Percentiles rank a stretch among this genome's conserved stretches.
Evolutionary conservation across 176 grass and related monocot genomes (phyloP).

Genomic region (Chloris gayana): DNA sequence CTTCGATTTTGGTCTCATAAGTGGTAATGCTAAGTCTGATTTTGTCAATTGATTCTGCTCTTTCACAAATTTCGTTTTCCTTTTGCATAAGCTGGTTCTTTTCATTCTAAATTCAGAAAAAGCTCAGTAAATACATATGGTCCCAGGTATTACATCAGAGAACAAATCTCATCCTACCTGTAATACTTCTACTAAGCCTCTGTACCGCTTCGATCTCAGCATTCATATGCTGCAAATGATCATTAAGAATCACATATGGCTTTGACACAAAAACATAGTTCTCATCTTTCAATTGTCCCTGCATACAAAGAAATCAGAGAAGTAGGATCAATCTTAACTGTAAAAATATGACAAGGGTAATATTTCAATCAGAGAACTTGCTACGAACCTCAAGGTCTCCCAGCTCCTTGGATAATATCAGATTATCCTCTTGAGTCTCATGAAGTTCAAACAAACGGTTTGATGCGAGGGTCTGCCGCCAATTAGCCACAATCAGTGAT

Average conservation of each 20-base stretch:
- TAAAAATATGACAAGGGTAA: conserved; percentile 15
- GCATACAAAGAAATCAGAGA: conserved; percentile 35
- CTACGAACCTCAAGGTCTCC: conserved; percentile 87
- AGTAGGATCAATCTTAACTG: conserved; percentile 37
- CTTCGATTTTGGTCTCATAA: conserved; percentile 76
- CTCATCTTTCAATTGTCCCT: conserved; percentile 88
- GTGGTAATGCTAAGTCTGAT: conserved; percentile 64
- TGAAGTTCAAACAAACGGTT: conserved; percentile 91
- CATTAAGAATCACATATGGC: conserved; percentile 66
- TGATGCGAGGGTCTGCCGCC: conserved; percentile 68
- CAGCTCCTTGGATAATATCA: conserved; percentile 83
- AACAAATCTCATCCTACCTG: conserved; percentile 61
- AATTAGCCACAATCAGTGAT: conserved; percentile 44
- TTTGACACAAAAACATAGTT: conserved; percentile 79
- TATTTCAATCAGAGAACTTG: conserved; percentile 24
- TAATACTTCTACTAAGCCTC: conserved; percentile 68
- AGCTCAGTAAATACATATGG: conserved; percentile 2
- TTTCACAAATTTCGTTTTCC: conserved; percentile 80
- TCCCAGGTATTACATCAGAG: conserved; percentile 24
- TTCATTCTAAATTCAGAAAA: conserved; percentile 62
- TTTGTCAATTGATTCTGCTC: conserved; percentile 64
- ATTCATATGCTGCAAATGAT: conserved; percentile 82
- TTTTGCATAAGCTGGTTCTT: conserved; percentile 62
- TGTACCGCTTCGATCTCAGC: conserved; percentile 73
- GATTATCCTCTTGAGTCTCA: conserved; percentile 93